These are phyloP conservation scores for Aspergillus chevalieri DNA, from an alignment of 2,329 filamentous ascomycete species.

Conservation along the genomic window DNA sequence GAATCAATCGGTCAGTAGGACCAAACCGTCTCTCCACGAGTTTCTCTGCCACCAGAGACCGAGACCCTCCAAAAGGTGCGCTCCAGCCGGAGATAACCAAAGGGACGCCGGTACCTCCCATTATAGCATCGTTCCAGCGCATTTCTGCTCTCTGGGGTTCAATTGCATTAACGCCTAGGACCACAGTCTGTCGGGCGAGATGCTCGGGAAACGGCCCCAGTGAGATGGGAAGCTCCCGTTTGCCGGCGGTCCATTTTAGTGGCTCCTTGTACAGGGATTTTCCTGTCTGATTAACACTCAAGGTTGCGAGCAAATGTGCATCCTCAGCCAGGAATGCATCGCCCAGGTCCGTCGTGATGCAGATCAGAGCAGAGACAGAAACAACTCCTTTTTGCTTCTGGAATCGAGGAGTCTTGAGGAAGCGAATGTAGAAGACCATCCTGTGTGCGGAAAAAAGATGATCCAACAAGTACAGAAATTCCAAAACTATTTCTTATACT, in stretches of 20 bases:
- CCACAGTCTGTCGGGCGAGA: slow-evolving; percentile 19
- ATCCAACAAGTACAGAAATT: neutral
- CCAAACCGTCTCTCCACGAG: slow-evolving; percentile 52
- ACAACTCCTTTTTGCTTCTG: slow-evolving; percentile 38
- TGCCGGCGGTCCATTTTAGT: slow-evolving; percentile 28
- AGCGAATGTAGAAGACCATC: slow-evolving; percentile 60
- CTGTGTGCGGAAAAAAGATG: neutral
- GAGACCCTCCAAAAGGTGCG: slow-evolving; percentile 34
- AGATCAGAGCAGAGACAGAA: slow-evolving; percentile 49
- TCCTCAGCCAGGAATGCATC: slow-evolving; percentile 54
- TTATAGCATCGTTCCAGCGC: slow-evolving; percentile 13
- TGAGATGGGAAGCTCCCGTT: slow-evolving; percentile 27
- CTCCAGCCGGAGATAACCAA: slow-evolving; percentile 56
- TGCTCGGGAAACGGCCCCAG: slow-evolving; percentile 25
- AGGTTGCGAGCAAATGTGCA: slow-evolving; percentile 24
- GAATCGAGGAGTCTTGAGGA: slow-evolving; percentile 56
- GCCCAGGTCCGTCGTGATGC: slow-evolving; percentile 64
- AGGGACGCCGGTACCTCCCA: slow-evolving; percentile 25
- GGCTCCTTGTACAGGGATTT: slow-evolving; percentile 17
- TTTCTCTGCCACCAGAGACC: slow-evolving; percentile 41
- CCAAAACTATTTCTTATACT: neutral
- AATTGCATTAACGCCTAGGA: slow-evolving; percentile 21
- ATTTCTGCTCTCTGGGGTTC: slow-evolving; percentile 4
- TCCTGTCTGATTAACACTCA: slow-evolving; percentile 12
- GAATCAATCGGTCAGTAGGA: slow-evolving; percentile 31